Evolutionary conservation across 305 asterid genomes (phyloP), one percentile per base, ranked within the genome.

Genomic region (Rubia occidens): DNA sequence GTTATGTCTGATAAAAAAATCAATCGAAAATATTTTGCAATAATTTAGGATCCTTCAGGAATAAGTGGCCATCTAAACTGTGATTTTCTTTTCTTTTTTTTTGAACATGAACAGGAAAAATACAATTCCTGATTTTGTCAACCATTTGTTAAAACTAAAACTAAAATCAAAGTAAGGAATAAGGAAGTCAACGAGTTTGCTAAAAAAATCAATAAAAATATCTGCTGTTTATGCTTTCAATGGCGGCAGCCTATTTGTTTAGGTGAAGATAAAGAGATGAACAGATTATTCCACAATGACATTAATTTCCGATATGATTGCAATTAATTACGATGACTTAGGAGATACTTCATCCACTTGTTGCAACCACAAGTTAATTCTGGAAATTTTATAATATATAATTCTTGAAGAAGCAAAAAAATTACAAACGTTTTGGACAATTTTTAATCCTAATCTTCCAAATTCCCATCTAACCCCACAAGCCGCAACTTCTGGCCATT

Each of bases 351-450:
- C 58, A 51, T 7, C 58, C 58, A 53, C 11, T 51, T 51, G 56
- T 6, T 17, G 21, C 56, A 51, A 51, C n/a, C 21, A 51, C 56
- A 51, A 17, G 56, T 51, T 51, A 51, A 43, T 15, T 53, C 14
- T 4, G 9, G 58, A 5, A n/a, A 53, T 53, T 53, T 53, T 17
- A 53, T 1, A 53, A 24, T 53, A 15, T 18, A 18, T 18, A 10
- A 66, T 13, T 4, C 24, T 44, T 39, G 13, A 51, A 63, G 26
- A 29, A 54, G 21, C 53, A 24, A 51, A n/a, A 49, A 35, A 17
- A 53, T 51, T 51, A 53, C 56, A 32, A 17, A 73, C 71, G 59
- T 60, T 72, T 73, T 67, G 45, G 29, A 66, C 63, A 67, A 37
- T 67, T 67, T 47, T 14, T 45, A 35, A 39, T 44, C 51, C 61